phyloP scores from a whole-genome alignment of 1,139 yeast genomes.

The Candida sp. region DNA sequence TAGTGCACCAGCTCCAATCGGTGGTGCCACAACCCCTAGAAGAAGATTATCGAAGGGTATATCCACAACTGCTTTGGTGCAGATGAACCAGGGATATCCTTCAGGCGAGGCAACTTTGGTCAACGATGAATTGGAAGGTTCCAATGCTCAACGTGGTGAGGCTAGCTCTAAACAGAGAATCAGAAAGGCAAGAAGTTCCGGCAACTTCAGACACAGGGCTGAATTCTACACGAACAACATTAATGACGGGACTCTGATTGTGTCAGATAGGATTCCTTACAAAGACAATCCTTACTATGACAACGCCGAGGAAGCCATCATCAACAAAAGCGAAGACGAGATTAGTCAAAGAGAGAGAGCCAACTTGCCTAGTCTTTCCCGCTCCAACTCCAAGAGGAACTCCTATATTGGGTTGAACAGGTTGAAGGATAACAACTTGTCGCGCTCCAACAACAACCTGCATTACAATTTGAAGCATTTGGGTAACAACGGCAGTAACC shows the following conservation, averaged over 20 bases:
- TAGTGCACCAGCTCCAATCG: constrained; percentile 3
- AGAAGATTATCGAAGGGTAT: constrained; percentile 22
- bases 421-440: constrained; percentile 34
- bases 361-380: constrained; percentile 39
- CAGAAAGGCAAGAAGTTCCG: constrained; percentile 41
- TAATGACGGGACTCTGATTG: not conserved
- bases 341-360: constrained; percentile 25
- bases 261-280: constrained; percentile 26
- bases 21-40: constrained; percentile 9
- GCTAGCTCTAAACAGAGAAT: constrained; percentile 15
- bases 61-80: constrained; percentile 32
- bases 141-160: not conserved
- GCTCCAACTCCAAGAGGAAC: constrained; percentile 31
- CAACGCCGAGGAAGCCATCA: not conserved
- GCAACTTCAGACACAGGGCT: constrained; percentile 25
- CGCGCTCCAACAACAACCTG: constrained; percentile 18
- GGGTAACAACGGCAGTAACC: constrained; percentile 1
- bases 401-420: constrained; percentile 47
- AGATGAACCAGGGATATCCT: constrained; percentile 19
- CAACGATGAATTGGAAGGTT: constrained; percentile 16
- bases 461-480: constrained; percentile 7
- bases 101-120: constrained; percentile 16
- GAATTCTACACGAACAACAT: constrained; percentile 17
- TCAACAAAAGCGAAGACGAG: not conserved
- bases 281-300: constrained; percentile 31